A percentile compares a stretch with the other conserved stretches of the same genome.
These are phyloP conservation scores for Poa annua DNA, from an alignment of 176 grass and related monocot species.

Conservation along the genomic window DNA sequence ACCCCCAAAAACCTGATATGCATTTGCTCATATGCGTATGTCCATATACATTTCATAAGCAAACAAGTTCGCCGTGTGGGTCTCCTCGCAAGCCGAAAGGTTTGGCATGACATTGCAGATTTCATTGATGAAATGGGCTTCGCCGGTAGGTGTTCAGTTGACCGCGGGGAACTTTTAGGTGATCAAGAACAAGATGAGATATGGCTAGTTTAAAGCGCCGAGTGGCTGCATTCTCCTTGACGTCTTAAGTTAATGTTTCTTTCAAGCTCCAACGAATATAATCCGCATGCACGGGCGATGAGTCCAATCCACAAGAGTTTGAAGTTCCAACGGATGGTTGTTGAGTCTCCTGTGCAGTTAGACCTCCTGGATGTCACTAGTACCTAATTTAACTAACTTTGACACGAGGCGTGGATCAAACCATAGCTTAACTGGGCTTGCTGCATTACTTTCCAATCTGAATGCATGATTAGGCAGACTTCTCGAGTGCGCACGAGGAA, in stretches of 20 bases:
- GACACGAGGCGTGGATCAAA: neutral
- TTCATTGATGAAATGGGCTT: neutral
- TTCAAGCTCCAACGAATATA: neutral
- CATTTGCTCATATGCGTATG: neutral
- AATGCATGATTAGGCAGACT: conserved; percentile 17
- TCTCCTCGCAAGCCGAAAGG: neutral
- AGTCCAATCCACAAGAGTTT: neutral
- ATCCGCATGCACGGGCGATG: neutral
- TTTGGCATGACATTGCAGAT: neutral
- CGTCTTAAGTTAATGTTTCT: neutral
- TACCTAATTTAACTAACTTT: conserved; percentile 40
- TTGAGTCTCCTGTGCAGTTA: conserved; percentile 24
- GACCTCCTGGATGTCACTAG: conserved; percentile 15
- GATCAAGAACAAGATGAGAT: conserved; percentile 13
- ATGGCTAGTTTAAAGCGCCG: neutral
- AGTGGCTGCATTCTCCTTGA: neutral
- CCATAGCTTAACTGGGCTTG: neutral
- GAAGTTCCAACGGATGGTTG: neutral
- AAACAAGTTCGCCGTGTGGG: neutral
- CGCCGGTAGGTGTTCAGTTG: neutral
- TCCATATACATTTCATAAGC: no score
- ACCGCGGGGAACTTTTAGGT: conserved; percentile 33
- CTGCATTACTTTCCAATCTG: neutral
- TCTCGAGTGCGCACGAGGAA: neutral
- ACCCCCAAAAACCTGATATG: neutral